phyloP scores from a whole-genome alignment of 2,329 filamentous ascomycete genomes.

The Neodidymelliopsis sp. region DNA sequence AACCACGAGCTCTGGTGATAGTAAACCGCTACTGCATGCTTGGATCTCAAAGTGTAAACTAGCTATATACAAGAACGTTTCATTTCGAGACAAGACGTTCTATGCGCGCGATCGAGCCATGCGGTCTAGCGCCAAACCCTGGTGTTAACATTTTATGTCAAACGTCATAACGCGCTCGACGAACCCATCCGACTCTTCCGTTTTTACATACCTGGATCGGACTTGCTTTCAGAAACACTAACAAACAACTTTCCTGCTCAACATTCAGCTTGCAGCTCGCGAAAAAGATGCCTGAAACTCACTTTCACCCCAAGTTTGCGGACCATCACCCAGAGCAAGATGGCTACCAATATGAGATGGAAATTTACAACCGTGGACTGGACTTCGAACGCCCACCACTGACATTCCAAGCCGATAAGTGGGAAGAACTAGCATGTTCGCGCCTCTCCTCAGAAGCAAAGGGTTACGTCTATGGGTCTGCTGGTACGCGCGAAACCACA shows the following conservation, averaged over 20 bases:
- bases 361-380: conserved; percentile 43
- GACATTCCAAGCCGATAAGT: conserved; percentile 40
- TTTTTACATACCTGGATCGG: background rate
- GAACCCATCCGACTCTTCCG: conserved; percentile 4
- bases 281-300: conserved; percentile 24
- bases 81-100: background rate
- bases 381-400: conserved; percentile 42
- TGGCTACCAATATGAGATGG: conserved; percentile 37
- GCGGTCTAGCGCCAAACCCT: background rate
- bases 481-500: conserved; percentile 42
- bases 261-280: no score
- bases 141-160: background rate
- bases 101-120: background rate
- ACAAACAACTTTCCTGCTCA: no score
- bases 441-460: conserved; percentile 40
- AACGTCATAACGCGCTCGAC: conserved; percentile 8
- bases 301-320: conserved; percentile 18
- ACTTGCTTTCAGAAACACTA: background rate
- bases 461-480: conserved; percentile 47
- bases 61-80: no score
- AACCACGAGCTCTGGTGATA: background rate
- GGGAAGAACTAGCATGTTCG: conserved; percentile 33
- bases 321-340: conserved; percentile 23
- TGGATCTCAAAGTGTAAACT: no score
- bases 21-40: background rate